A percentile compares a stretch with the other conserved stretches of the same genome.
phyloP scores from a whole-genome alignment of 2,329 filamentous ascomycete genomes.

The Mycosphaerelloides madeirae region DNA sequence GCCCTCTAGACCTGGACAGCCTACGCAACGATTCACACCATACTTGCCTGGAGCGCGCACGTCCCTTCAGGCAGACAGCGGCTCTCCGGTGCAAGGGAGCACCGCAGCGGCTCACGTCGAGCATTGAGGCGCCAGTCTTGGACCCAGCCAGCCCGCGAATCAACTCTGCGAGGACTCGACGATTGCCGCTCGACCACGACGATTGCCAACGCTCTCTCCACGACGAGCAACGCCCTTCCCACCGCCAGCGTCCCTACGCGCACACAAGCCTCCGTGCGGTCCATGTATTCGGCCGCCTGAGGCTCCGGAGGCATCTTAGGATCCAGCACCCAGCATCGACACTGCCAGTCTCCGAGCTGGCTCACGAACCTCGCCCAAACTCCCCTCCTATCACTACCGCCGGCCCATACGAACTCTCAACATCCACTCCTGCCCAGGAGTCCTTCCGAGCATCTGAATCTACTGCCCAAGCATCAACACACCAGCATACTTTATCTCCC shows the following conservation, averaged over 20 bases:
- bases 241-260: not conserved
- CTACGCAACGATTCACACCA: too few relatives aligned
- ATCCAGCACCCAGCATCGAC: conserved; percentile 11
- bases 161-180: too few relatives aligned
- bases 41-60: too few relatives aligned
- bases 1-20: too few relatives aligned
- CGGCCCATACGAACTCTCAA: conserved; percentile 27
- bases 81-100: too few relatives aligned
- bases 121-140: too few relatives aligned
- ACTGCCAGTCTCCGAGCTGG: conserved; percentile 28
- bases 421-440: conserved; percentile 15
- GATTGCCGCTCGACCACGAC: too few relatives aligned
- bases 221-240: too few relatives aligned
- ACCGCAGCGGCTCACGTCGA: too few relatives aligned
- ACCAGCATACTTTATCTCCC: conserved; percentile 14
- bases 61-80: too few relatives aligned
- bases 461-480: conserved; percentile 25
- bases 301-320: conserved; percentile 14
- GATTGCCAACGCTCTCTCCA: too few relatives aligned
- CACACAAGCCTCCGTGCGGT: conserved; percentile 3
- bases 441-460: conserved; percentile 29
- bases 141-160: too few relatives aligned
- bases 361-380: conserved; percentile 20
- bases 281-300: conserved; percentile 18
- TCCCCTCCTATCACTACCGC: conserved; percentile 30